Evolutionary conservation across 228 moss, liverwort and hornwort species (phyloP), one percentile per base, ranked within the genome.

Genomic region (Sphagnum fallax): DNA sequence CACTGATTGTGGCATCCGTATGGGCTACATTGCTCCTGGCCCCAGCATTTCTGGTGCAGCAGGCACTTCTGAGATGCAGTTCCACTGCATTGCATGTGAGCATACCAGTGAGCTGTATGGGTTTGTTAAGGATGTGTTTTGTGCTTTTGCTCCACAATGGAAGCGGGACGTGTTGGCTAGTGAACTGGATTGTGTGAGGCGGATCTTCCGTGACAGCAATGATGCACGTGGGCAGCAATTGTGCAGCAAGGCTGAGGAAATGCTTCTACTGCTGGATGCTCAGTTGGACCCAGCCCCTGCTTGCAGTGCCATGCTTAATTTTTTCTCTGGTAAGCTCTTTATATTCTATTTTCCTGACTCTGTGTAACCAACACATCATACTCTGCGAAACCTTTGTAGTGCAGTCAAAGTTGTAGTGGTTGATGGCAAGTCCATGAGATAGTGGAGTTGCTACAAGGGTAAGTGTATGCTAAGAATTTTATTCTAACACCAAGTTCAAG

Each of bases 101-200:
- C 93, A 98, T 69, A 98, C 91, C 48, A 93, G 93, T 75, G 97
- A 98, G 80, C 90, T 98, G 6, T 98, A 93, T 52, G 97, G 97
- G 16, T 98, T 98, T 76, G 97, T 98, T 52, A 91, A 93, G 82
- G 97, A 98, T 55, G 97, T 98, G 5, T 98, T 98, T 66, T 84
- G 83, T 60, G 82, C 93, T n/a, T 98, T 93, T 75, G 91, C 90
- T 50, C 90, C 90, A 61, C 91, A 91, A 60, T 98, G 97, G 97
- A 72, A 82, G 51, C 70, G 76, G 71, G 93, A 93, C 66, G 85
- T 89, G 12, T 64, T 98, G 65, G 91, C 91, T 61, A 75, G 82
- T 70, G 97, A 98, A 83, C 82, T 98, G 58, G 90, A 93, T 65
- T 98, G 97, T 67, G 93, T 98, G 16, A 83, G 93, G 59, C 84